Percentiles rank a stretch among this genome's conserved stretches.
Evolutionary conservation across 805 yeast genomes (phyloP).

Genomic region (Suhomyces xylopsoci): DNA sequence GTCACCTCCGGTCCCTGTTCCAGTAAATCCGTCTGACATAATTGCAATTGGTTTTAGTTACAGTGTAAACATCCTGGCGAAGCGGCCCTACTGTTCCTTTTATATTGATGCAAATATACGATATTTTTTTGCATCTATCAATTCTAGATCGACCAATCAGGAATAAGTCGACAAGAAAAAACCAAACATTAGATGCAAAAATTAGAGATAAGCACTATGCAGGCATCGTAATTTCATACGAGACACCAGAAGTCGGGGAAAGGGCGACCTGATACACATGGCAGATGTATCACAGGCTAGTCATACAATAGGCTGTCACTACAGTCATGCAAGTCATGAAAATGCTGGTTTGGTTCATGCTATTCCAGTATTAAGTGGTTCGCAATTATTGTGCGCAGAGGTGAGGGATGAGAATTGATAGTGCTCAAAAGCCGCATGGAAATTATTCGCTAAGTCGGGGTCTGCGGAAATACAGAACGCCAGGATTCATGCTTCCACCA

Average conservation of each 20-base stretch:
- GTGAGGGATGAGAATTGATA: background rate
- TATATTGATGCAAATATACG: background rate
- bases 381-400: background rate
- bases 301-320: background rate
- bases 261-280: background rate
- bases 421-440: background rate
- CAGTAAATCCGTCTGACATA: constrained; percentile 35
- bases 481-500: background rate
- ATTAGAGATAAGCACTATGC: constrained; percentile 2
- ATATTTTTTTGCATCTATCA: background rate
- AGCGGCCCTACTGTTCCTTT: background rate
- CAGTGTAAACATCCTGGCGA: no score
- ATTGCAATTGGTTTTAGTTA: background rate
- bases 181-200: background rate
- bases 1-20: constrained; percentile 76
- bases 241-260: background rate
- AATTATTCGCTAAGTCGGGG: background rate
- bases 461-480: background rate
- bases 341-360: background rate
- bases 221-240: background rate
- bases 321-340: background rate
- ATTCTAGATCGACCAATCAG: background rate
- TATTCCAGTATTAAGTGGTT: background rate
- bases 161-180: background rate
- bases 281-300: background rate